phyloP scores from a whole-genome alignment of 768 basidiomycete genomes.

The Termitomyces sp. region DNA sequence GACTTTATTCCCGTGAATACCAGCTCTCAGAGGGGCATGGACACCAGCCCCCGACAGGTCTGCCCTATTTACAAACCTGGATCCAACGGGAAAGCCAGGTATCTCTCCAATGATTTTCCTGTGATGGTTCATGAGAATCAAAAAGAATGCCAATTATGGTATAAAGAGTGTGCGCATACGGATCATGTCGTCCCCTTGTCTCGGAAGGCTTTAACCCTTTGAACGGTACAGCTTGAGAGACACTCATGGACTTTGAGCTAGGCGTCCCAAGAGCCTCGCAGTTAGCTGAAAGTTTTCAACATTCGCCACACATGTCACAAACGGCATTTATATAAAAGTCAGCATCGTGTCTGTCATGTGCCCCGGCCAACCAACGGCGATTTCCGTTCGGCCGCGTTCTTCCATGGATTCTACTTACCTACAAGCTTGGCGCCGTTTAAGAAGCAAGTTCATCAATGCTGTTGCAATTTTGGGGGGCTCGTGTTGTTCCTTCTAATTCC shows the following conservation, averaged over 20 bases:
- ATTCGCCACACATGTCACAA: neutral
- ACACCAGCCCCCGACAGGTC: conserved; percentile 22
- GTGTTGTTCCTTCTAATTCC: neutral
- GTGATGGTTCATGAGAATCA: neutral
- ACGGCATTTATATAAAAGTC: no score
- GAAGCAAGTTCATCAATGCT: neutral
- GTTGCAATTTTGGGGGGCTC: neutral
- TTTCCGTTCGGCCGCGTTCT: neutral
- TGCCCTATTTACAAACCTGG: conserved; percentile 16
- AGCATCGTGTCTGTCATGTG: neutral
- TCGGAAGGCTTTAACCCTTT: conserved; percentile 4
- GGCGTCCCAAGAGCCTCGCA: neutral
- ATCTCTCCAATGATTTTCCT: conserved; percentile 27
- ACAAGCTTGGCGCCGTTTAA: neutral
- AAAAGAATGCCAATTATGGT: no score
- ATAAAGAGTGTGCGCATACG: neutral
- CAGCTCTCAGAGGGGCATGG: conserved; percentile 27
- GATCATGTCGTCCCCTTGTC: neutral
- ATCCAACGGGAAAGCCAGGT: conserved; percentile 13
- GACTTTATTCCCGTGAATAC: conserved; percentile 27
- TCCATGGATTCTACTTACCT: no score
- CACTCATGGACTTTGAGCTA: neutral
- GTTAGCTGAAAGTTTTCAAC: neutral
- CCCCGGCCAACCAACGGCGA: neutral
- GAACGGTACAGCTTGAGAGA: neutral